These are phyloP conservation scores for Cyathus striatus DNA, from an alignment of 768 basidiomycete genomes.

Conservation along the genomic window DNA sequence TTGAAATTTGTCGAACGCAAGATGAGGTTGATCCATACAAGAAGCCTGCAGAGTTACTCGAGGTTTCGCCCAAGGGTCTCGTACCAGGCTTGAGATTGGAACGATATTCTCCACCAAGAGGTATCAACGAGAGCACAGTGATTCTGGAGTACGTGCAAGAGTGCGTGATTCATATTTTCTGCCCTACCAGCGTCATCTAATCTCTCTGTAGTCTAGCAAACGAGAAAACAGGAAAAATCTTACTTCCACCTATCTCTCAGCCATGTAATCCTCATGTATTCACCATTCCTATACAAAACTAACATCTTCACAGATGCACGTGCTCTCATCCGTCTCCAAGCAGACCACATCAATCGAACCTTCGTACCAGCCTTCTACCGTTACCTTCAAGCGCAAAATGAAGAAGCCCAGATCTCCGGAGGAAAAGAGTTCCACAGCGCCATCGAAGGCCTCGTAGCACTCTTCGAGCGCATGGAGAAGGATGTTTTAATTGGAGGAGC, in stretches of 20 bases:
- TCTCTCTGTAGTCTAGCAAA: constrained; percentile 47
- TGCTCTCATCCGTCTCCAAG: constrained; percentile 61
- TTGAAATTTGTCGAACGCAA: constrained; percentile 13
- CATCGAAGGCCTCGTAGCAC: constrained; percentile 42
- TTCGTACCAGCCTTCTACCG: constrained; percentile 73
- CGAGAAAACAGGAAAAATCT: constrained; percentile 39
- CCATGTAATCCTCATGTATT: constrained; percentile 42
- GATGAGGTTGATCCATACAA: constrained; percentile 83
- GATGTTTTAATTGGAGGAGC: constrained; percentile 33
- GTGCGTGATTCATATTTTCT: constrained; percentile 29
- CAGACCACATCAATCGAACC: constrained; percentile 59
- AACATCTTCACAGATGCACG: constrained; percentile 46
- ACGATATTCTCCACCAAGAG: constrained; percentile 46
- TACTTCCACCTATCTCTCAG: constrained; percentile 52
- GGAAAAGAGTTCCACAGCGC: constrained; percentile 51
- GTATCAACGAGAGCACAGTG: constrained; percentile 75
- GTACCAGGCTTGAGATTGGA: constrained; percentile 66
- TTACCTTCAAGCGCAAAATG: constrained; percentile 66
- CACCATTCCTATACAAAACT: not conserved
- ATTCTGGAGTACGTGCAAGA: constrained; percentile 79
- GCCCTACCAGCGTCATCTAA: too few species aligned
- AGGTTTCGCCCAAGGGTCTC: constrained; percentile 77
- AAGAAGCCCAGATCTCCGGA: constrained; percentile 40
- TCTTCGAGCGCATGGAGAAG: constrained; percentile 53
- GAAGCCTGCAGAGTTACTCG: constrained; percentile 75